Evolutionary conservation across 2,329 filamentous ascomycete genomes (phyloP).

Genomic region (Amylocarpus encephaloides): DNA sequence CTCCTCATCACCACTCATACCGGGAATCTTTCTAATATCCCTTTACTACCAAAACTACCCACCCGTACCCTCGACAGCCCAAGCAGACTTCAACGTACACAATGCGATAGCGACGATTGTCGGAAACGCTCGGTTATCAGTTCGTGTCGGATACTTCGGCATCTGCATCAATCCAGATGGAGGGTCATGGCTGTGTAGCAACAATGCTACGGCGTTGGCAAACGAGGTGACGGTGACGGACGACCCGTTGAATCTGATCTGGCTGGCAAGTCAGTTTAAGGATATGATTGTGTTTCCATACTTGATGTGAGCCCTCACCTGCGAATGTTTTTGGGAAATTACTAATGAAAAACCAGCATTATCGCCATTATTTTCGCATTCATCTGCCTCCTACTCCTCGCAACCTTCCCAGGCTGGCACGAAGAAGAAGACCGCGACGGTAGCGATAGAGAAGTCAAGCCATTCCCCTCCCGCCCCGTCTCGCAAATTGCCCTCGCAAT

Average conservation of each 20-base stretch:
- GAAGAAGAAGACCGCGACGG: conserved; percentile 77
- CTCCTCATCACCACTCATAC: conserved; percentile 90
- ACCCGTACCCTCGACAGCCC: conserved; percentile 73
- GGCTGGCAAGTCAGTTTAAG: conserved; percentile 95
- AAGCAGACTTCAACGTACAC: conserved; percentile 84
- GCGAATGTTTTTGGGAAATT: not conserved
- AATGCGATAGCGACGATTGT: conserved; percentile 86
- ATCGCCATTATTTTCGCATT: conserved; percentile 97
- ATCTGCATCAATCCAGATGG: conserved; percentile 92
- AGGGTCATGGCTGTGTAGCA: conserved; percentile 88
- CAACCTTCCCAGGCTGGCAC: conserved; percentile 97
- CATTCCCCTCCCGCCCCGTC: conserved; percentile 85
- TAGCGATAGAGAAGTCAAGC: conserved; percentile 84
- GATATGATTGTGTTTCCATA: conserved; percentile 98
- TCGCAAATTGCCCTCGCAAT: conserved; percentile 90
- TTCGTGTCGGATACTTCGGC: conserved; percentile 94
- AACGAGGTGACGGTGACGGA: conserved; percentile 85
- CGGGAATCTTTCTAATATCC: conserved; percentile 95
- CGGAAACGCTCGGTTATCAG: conserved; percentile 74
- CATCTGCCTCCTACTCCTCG: conserved; percentile 87
- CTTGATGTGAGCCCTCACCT: conserved; percentile 61
- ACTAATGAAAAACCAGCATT: conserved; percentile 53
- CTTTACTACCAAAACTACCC: conserved; percentile 85
- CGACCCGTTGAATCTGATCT: conserved; percentile 94
- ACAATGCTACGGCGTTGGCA: conserved; percentile 90